Evolutionary conservation across 2,329 filamentous ascomycete genomes (phyloP).

Genomic region (Furcasterigmium sp.): DNA sequence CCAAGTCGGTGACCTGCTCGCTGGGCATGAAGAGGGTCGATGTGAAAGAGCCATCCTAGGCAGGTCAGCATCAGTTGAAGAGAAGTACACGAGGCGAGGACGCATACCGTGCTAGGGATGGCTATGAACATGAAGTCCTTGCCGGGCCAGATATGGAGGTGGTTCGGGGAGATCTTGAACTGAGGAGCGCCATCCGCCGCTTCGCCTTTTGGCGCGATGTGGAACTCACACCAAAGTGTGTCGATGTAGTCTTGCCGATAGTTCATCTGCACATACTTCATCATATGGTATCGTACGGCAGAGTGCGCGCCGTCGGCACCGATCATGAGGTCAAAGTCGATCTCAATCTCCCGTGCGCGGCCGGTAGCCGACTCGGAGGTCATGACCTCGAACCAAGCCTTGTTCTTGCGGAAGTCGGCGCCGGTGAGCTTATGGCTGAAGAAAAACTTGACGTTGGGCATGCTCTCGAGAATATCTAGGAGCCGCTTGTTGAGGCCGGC

Average conservation of each 20-base stretch:
- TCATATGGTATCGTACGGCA: conserved; percentile 83
- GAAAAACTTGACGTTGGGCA: conserved; percentile 85
- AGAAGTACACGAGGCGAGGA: neutral
- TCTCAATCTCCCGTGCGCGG: conserved; percentile 67
- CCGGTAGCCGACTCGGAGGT: conserved; percentile 25
- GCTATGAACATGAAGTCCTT: conserved; percentile 98
- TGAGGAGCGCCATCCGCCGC: conserved; percentile 22
- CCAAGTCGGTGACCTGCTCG: conserved; percentile 61
- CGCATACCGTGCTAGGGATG: conserved; percentile 63
- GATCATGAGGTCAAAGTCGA: conserved; percentile 87
- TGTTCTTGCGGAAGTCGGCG: conserved; percentile 69
- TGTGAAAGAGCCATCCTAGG: conserved; percentile 81
- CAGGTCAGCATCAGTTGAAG: conserved; percentile 8
- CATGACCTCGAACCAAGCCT: conserved; percentile 78
- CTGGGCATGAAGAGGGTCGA: conserved; percentile 88
- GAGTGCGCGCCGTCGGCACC: conserved; percentile 96
- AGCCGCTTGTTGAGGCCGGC: conserved; percentile 76
- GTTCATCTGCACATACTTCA: conserved; percentile 89
- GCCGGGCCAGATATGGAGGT: conserved; percentile 96
- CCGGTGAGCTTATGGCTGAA: conserved; percentile 94
- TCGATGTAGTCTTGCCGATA: conserved; percentile 95
- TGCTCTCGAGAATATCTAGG: conserved; percentile 73
- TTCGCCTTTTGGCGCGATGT: conserved; percentile 57
- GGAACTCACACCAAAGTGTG: conserved; percentile 95
- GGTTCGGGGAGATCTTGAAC: conserved; percentile 84